These are phyloP conservation scores for Mycena galopus DNA, from an alignment of 768 basidiomycete genomes.

Conservation along the genomic window DNA sequence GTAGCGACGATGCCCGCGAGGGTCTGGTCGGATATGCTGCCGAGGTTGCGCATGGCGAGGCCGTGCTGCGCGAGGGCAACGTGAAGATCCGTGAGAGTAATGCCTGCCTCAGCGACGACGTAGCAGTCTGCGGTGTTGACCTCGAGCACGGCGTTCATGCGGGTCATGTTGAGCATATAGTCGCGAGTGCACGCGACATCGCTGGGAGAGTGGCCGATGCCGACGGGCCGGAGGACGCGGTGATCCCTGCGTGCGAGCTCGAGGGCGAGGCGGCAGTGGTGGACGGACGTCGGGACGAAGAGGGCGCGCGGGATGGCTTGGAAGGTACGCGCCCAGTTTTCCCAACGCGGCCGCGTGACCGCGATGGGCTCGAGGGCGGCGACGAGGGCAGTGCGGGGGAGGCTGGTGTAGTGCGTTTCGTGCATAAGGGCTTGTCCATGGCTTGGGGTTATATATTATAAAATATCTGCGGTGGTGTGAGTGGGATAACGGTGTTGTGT, in stretches of 20 bases:
- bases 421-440: neutral
- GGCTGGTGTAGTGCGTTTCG: slow-evolving; percentile 34
- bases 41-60: slow-evolving; percentile 92
- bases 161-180: slow-evolving; percentile 86
- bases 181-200: slow-evolving; percentile 93
- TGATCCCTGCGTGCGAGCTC: slow-evolving; percentile 84
- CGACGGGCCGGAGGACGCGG: slow-evolving; percentile 82
- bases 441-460: neutral
- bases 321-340: slow-evolving; percentile 93
- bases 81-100: slow-evolving; percentile 83
- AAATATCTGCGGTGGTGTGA: neutral
- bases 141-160: slow-evolving; percentile 58
- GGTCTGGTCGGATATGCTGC: slow-evolving; percentile 97
- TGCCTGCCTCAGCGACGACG: slow-evolving; percentile 82
- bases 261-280: slow-evolving; percentile 80
- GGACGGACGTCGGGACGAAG: slow-evolving; percentile 80
- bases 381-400: slow-evolving; percentile 64
- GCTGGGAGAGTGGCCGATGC: slow-evolving; percentile 93
- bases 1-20: slow-evolving; percentile 94
- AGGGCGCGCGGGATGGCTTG: slow-evolving; percentile 74
- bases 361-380: slow-evolving; percentile 68
- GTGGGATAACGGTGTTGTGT: neutral
- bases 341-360: slow-evolving; percentile 53
- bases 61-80: slow-evolving; percentile 69
- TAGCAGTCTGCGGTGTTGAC: slow-evolving; percentile 71